A percentile compares a stretch with the other conserved stretches of the same genome.
phyloP scores from a whole-genome alignment of 768 basidiomycete species.

The Baorangia bicolor region DNA sequence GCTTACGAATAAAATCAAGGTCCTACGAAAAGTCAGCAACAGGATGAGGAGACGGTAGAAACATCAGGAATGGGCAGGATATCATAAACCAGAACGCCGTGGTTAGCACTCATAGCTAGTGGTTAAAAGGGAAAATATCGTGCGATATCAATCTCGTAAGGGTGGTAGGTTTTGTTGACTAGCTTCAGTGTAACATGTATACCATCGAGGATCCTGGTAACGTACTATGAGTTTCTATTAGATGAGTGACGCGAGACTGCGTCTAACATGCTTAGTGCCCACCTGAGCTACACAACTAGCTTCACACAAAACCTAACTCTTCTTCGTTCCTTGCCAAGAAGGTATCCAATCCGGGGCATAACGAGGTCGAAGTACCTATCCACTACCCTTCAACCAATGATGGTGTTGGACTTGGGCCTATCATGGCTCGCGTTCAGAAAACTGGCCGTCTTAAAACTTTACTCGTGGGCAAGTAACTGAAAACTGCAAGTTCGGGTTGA shows the following conservation, averaged over 20 bases:
- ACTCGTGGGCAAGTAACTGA: not conserved
- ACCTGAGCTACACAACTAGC: not conserved
- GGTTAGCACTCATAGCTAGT: constrained; percentile 22
- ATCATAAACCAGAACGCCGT: constrained; percentile 36
- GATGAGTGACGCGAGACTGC: constrained; percentile 14
- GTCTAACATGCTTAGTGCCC: not conserved
- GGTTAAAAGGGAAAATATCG: constrained; percentile 14
- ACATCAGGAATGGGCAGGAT: constrained; percentile 9
- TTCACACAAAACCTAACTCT: not conserved
- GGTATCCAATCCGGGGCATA: constrained; percentile 22
- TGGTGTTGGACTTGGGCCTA: constrained; percentile 18
- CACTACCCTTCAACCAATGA: constrained; percentile 10
- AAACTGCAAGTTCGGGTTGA: not conserved
- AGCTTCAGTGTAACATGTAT: constrained; percentile 33
- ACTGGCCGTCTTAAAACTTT: not conserved
- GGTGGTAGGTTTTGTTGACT: constrained; percentile 10
- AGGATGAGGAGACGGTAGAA: not conserved
- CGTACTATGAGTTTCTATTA: constrained; percentile 1
- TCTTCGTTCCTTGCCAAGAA: constrained; percentile 16
- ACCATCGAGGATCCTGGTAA: constrained; percentile 28
- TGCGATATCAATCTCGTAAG: constrained; percentile 33
- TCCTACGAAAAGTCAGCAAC: constrained; percentile 10
- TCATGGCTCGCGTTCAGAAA: constrained; percentile 8
- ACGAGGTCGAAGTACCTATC: constrained; percentile 20
- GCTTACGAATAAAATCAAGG: constrained; percentile 26